These are phyloP conservation scores for Hypoxylon sp. DNA, from an alignment of 2,329 filamentous ascomycete genomes.

Conservation along the genomic window DNA sequence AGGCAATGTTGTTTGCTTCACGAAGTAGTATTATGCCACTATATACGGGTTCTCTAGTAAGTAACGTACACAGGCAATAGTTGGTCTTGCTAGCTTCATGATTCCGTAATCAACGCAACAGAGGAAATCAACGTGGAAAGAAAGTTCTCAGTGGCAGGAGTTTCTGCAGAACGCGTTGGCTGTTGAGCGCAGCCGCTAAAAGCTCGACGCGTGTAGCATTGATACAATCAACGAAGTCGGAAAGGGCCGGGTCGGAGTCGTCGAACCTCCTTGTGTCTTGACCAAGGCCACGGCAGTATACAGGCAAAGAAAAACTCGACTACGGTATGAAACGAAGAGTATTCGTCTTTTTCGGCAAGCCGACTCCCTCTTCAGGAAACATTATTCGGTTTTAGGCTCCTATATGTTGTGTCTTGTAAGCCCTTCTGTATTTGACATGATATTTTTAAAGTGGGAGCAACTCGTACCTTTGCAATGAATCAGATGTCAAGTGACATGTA, in stretches of 20 bases:
- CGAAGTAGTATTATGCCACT: constrained; percentile 4
- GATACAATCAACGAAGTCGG: not conserved
- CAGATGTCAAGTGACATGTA: not conserved
- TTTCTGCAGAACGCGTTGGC: not conserved
- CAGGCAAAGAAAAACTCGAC: not conserved
- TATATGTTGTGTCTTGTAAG: not conserved
- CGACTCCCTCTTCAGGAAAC: not conserved
- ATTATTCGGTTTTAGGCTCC: not conserved
- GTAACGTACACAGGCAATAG: not conserved
- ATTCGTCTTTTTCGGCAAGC: not conserved
- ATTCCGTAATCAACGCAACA: not conserved
- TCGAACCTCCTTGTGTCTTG: too few relatives aligned
- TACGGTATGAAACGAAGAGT: not conserved
- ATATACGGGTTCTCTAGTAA: not conserved
- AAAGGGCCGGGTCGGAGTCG: not conserved
- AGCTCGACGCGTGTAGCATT: not conserved
- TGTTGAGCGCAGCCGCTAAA: too few relatives aligned
- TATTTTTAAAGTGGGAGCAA: not conserved
- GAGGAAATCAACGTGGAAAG: not conserved
- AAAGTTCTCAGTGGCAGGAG: not conserved
- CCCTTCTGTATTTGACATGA: not conserved
- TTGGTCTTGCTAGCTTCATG: not conserved
- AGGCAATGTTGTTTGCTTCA: not conserved
- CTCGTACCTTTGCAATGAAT: not conserved
- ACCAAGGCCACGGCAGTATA: too few relatives aligned